Percentiles rank a stretch among this genome's conserved stretches.
Conservation (phyloP, 805 yeast species). For the Wickerhamomyces strasburgensis region DNA sequence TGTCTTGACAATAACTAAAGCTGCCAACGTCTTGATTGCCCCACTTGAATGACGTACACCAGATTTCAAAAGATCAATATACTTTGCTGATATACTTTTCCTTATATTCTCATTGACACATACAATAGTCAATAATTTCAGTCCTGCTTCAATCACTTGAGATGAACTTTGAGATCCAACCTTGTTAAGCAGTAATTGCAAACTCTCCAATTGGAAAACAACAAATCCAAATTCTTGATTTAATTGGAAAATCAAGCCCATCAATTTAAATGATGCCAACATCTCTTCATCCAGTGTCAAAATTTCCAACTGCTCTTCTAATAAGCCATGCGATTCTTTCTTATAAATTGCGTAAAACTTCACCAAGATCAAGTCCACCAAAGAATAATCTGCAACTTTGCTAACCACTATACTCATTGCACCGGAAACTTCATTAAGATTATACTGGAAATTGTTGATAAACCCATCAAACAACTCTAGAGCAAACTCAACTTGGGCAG, state of each 20-base stretch:
- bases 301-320: slow-evolving; percentile 18
- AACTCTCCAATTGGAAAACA: slow-evolving; percentile 24
- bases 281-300: slow-evolving; percentile 21
- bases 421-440: slow-evolving; percentile 10
- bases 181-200: slow-evolving; percentile 24
- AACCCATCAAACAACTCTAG: slow-evolving; percentile 24
- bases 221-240: slow-evolving; percentile 5
- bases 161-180: slow-evolving; percentile 5
- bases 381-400: slow-evolving; percentile 7
- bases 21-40: slow-evolving; percentile 31
- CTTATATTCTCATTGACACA: slow-evolving; percentile 50
- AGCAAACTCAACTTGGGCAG: slow-evolving; percentile 11
- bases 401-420: slow-evolving; percentile 11
- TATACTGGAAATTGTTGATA: slow-evolving; percentile 24
- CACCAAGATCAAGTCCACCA: slow-evolving; percentile 13
- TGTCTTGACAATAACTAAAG: slow-evolving; percentile 47
- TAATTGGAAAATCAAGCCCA: slow-evolving; percentile 15
- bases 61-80: slow-evolving; percentile 34
- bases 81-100: slow-evolving; percentile 40
- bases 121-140: slow-evolving; percentile 37
- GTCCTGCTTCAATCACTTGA: slow-evolving; percentile 22
- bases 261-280: slow-evolving; percentile 20
- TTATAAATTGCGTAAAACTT: slow-evolving; percentile 10
- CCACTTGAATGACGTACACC: slow-evolving; percentile 26
- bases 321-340: slow-evolving; percentile 6